Evolutionary conservation across 2,329 filamentous ascomycete species (phyloP), one percentile per base, ranked within the genome.

Genomic region (Colletotrichum shisoi): DNA sequence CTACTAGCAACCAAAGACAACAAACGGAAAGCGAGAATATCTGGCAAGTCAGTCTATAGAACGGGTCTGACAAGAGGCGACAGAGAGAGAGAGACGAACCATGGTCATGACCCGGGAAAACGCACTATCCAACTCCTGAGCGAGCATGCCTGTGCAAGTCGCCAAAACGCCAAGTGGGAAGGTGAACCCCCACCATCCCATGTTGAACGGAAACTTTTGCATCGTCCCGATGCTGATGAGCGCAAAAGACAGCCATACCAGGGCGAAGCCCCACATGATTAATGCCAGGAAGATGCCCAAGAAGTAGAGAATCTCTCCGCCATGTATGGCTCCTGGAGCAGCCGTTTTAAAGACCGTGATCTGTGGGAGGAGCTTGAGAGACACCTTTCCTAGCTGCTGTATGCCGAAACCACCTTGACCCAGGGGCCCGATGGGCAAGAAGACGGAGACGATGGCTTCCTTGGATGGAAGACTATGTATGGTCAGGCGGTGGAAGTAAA

Each of bases 401-500:
- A 83, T 82, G 56, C 80, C 84, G 72, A 85, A 91, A 1, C 86
- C 87, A 15, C 88, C 89, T 74, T 90, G 87, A 0, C 89, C 89
- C 0, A 91, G 77, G 0, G 89, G 88, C 0, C 89, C 88, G 0
- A 91, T 79, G 0, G 89, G 89, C 0, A 92, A 77, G 70, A 91
- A 90, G 7, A 87, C 85, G 2, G 85, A 89, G 11, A 91, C 88
- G 49, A 91, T 88, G 62, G 88, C 85, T 72, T 91, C 89, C 56
- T 85, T 82, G 1, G 88, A 84, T 0, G 89, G 89, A 15, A 91
- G 81, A 45, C 87, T 87, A 76, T 91, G 85, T 3, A 91, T 75
- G 4, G 86, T 87, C 11, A 92, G 80, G 12, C 89, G 87, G 67
- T 89, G 86, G 73, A 90, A 91, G 76, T 92, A 92, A 44, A 92